phyloP scores from a whole-genome alignment of 257 asterid species.

The Henckelia pumila region DNA sequence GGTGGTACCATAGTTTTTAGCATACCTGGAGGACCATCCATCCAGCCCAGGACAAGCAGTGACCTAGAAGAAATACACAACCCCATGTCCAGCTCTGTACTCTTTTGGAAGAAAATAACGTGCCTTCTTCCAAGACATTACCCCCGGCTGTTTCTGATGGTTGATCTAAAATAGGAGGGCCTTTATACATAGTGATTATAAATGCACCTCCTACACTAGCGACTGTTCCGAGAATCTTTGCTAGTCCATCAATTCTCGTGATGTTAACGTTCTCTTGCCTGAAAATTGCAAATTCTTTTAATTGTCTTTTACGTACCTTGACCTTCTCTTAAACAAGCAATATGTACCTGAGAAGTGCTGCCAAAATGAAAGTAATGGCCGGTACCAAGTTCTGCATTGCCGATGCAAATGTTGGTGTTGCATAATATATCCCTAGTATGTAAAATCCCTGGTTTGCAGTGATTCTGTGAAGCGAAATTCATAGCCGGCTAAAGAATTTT shows the following conservation, averaged over 20 bases:
- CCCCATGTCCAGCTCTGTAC: conserved; percentile 78
- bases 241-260: conserved; percentile 65
- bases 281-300: conserved; percentile 6
- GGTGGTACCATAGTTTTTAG: too few relatives aligned
- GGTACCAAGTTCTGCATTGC: neutral
- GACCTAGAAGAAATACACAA: conserved; percentile 66
- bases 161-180: conserved; percentile 56
- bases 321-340: neutral
- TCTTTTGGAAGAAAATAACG: conserved; percentile 27
- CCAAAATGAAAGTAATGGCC: conserved; percentile 37
- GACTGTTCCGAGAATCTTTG: conserved; percentile 69
- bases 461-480: conserved; percentile 38
- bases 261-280: conserved; percentile 56
- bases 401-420: neutral
- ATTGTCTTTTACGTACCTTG: neutral
- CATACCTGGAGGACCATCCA: conserved; percentile 53
- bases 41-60: conserved; percentile 92
- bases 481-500: too few relatives aligned
- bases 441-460: conserved; percentile 57
- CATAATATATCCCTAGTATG: neutral
- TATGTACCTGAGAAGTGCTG: conserved; percentile 49
- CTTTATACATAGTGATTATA: conserved; percentile 73
- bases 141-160: conserved; percentile 15
- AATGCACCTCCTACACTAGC: conserved; percentile 80
- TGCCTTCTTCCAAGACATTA: conserved; percentile 25